Evolutionary conservation across 805 yeast species (phyloP).

Genomic region (Yarrowia alimentaria): DNA sequence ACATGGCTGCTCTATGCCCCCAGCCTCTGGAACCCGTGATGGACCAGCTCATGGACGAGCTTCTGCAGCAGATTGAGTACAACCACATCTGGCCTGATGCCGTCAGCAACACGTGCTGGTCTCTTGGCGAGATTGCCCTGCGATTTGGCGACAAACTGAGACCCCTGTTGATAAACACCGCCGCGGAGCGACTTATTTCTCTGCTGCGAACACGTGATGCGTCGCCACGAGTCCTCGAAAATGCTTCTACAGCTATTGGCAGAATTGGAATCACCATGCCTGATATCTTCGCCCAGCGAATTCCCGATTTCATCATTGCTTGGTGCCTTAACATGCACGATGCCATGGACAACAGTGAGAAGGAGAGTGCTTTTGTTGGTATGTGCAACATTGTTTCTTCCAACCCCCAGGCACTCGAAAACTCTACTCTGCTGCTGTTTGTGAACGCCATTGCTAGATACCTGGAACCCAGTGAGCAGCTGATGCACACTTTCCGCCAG

Average conservation of each 20-base stretch:
- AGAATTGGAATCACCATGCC: slow-evolving; percentile 70
- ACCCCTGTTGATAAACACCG: slow-evolving; percentile 55
- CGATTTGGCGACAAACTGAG: slow-evolving; percentile 46
- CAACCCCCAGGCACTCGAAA: slow-evolving; percentile 65
- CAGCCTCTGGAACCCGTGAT: slow-evolving; percentile 37
- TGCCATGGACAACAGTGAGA: slow-evolving; percentile 79
- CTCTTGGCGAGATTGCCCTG: slow-evolving; percentile 81
- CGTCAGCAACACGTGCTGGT: slow-evolving; percentile 90
- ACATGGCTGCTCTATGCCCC: slow-evolving; percentile 52
- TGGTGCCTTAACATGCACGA: slow-evolving; percentile 73
- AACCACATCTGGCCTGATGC: slow-evolving; percentile 65
- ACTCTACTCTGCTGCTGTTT: slow-evolving; percentile 51
- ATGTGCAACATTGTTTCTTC: slow-evolving; percentile 64
- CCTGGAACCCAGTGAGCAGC: slow-evolving; percentile 31
- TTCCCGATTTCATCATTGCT: slow-evolving; percentile 55
- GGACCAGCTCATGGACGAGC: slow-evolving; percentile 42
- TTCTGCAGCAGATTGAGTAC: slow-evolving; percentile 66
- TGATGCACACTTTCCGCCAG: slow-evolving; percentile 21
- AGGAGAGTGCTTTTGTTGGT: slow-evolving; percentile 82
- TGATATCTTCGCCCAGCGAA: slow-evolving; percentile 55
- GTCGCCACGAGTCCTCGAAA: slow-evolving; percentile 70
- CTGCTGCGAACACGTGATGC: slow-evolving; percentile 42
- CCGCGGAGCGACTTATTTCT: slow-evolving; percentile 54
- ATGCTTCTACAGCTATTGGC: slow-evolving; percentile 86
- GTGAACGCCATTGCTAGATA: slow-evolving; percentile 53